Evolutionary conservation across 208 protist genomes (phyloP).

Genomic region (Leishmania tarentolae): DNA sequence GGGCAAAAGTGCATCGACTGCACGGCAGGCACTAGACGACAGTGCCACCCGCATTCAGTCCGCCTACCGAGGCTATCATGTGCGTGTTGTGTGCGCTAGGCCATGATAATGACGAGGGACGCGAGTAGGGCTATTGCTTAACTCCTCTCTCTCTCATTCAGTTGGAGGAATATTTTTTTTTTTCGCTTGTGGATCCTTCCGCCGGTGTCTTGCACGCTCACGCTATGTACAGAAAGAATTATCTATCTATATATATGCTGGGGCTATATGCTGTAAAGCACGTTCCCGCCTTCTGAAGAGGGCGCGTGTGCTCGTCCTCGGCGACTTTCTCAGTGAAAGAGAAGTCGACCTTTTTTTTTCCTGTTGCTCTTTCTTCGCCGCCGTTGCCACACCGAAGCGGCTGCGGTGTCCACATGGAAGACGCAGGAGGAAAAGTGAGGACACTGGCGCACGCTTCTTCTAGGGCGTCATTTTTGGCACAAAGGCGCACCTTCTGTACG

Average conservation of each 20-base stretch:
- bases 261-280: neutral
- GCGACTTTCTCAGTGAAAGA: neutral
- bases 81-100: neutral
- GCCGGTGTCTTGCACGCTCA: neutral
- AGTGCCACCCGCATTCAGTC: conserved; percentile 50
- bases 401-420: neutral
- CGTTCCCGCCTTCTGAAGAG: neutral
- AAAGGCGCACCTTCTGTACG: neutral
- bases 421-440: neutral
- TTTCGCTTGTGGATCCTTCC: neutral
- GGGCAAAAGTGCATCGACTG: neutral
- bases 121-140: neutral
- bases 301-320: neutral
- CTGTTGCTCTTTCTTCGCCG: neutral
- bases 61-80: conserved; percentile 38
- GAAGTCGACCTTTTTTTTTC: neutral
- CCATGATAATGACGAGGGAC: neutral
- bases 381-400: neutral
- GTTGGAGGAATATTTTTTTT: neutral
- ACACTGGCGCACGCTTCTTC: neutral
- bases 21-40: conserved; percentile 15
- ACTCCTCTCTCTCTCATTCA: neutral
- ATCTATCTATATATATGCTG: neutral
- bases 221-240: too few relatives aligned
- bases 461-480: neutral